These are phyloP conservation scores for Gilbertella persicaria DNA, from an alignment of 371 early-diverging fungal genomes.

Conservation along the genomic window DNA sequence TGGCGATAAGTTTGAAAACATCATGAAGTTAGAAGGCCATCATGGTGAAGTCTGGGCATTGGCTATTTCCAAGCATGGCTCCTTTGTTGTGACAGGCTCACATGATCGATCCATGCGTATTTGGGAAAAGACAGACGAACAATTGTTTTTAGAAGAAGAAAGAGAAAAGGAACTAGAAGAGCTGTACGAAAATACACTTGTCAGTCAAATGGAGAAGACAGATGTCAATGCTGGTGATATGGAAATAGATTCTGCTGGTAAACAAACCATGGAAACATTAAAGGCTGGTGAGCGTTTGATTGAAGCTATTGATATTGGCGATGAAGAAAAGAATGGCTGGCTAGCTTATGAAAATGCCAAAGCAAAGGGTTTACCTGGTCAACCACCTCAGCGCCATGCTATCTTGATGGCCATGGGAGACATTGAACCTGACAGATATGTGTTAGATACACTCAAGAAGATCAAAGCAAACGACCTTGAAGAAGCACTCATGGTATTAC, in stretches of 20 bases:
- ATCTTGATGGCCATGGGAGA: slow-evolving; percentile 74
- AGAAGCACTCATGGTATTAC: slow-evolving; percentile 85
- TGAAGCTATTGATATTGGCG: slow-evolving; percentile 88
- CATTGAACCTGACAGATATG: slow-evolving; percentile 77
- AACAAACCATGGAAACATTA: slow-evolving; percentile 86
- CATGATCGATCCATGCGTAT: slow-evolving; percentile 93
- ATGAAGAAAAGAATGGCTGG: slow-evolving; percentile 76
- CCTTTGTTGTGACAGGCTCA: slow-evolving; percentile 81
- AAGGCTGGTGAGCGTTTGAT: slow-evolving; percentile 92
- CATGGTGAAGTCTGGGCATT: slow-evolving; percentile 94
- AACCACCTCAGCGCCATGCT: slow-evolving; percentile 67
- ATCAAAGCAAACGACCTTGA: slow-evolving; percentile 86
- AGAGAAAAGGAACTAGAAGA: slow-evolving; percentile 92
- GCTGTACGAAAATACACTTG: slow-evolving; percentile 76
- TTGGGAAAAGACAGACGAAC: slow-evolving; percentile 95
- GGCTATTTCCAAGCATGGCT: slow-evolving; percentile 85
- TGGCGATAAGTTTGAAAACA: slow-evolving; percentile 95
- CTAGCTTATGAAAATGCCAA: slow-evolving; percentile 64
- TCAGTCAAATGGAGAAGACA: slow-evolving; percentile 66
- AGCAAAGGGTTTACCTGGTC: slow-evolving; percentile 48
- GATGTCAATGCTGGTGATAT: slow-evolving; percentile 56
- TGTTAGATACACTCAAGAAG: slow-evolving; percentile 73
- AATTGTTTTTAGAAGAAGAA: slow-evolving; percentile 94
- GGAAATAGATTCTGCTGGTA: slow-evolving; percentile 78
- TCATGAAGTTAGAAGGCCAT: slow-evolving; percentile 89